phyloP scores from a whole-genome alignment of 2,329 filamentous ascomycete species.

The Triangularia setosa region DNA sequence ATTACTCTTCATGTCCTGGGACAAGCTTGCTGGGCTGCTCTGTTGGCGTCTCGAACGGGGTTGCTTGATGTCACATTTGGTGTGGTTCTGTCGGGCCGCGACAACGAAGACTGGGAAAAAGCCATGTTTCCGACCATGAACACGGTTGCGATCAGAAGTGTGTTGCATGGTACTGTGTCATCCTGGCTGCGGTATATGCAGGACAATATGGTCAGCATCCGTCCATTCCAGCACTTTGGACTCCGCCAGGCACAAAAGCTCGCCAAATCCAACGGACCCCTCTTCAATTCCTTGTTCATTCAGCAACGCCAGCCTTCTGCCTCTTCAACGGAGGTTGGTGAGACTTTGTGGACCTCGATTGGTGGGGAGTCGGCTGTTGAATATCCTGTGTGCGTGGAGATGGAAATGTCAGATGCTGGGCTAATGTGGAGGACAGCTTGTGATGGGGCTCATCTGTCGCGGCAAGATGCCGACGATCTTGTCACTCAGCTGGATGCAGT shows the following conservation, averaged over 20 bases:
- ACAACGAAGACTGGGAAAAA: conserved; percentile 62
- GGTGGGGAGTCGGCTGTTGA: conserved; percentile 66
- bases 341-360: conserved; percentile 57
- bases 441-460: conserved; percentile 52
- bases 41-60: conserved; percentile 59
- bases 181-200: conserved; percentile 72
- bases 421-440: conserved; percentile 72
- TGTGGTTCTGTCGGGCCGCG: conserved; percentile 78
- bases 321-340: neutral
- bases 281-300: conserved; percentile 57
- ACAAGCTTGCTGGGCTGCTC: conserved; percentile 70
- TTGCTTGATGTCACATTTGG: conserved; percentile 78
- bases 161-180: conserved; percentile 63
- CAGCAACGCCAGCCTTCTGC: conserved; percentile 39
- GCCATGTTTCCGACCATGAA: conserved; percentile 91
- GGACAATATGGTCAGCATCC: conserved; percentile 59
- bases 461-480: conserved; percentile 44
- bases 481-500: conserved; percentile 57
- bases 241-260: conserved; percentile 64
- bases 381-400: conserved; percentile 77
- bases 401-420: conserved; percentile 56
- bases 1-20: conserved; percentile 75
- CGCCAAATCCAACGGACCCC: conserved; percentile 31
- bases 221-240: conserved; percentile 73
- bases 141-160: conserved; percentile 69